Percentiles rank a stretch among this genome's conserved stretches.
These are phyloP conservation scores for Globisporangium uncinulatum DNA, from an alignment of 352 stramenopile genomes.

Conservation along the genomic window DNA sequence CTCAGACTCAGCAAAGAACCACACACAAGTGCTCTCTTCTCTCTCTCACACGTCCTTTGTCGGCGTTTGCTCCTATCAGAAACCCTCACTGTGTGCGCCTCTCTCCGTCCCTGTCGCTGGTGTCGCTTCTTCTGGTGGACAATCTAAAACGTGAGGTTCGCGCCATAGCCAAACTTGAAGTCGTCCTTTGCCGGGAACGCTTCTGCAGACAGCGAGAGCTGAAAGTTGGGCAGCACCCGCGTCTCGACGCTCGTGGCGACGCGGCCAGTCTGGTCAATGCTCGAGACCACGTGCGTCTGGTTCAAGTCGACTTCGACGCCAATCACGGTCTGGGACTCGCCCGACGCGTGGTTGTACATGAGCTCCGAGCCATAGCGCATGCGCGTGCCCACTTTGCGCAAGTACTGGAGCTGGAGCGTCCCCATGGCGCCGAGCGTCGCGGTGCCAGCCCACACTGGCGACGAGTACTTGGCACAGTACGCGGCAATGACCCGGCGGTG, in stretches of 20 bases:
- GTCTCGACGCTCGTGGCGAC: slow-evolving; percentile 80
- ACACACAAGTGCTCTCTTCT: neutral
- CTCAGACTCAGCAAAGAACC: too few species aligned
- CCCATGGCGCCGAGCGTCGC: slow-evolving; percentile 75
- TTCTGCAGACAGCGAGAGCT: slow-evolving; percentile 80
- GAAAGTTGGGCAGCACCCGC: slow-evolving; percentile 83
- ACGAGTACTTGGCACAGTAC: slow-evolving; percentile 83
- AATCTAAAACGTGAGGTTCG: slow-evolving; percentile 87
- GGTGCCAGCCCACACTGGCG: slow-evolving; percentile 59
- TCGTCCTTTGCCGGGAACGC: slow-evolving; percentile 84
- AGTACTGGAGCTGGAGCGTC: slow-evolving; percentile 80
- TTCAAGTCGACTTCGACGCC: slow-evolving; percentile 81
- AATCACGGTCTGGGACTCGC: slow-evolving; percentile 76
- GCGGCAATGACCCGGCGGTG: slow-evolving; percentile 80
- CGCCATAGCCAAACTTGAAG: slow-evolving; percentile 89
- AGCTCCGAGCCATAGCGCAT: slow-evolving; percentile 82
- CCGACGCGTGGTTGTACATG: slow-evolving; percentile 81
- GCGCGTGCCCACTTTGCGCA: slow-evolving; percentile 79
- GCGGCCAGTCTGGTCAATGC: slow-evolving; percentile 76
- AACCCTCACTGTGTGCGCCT: neutral
- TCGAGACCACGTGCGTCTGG: slow-evolving; percentile 81
- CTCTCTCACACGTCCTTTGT: neutral
- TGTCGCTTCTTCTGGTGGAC: slow-evolving; percentile 3
- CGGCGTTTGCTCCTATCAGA: too few species aligned
- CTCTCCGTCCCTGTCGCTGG: slow-evolving; percentile 12